Base-by-base conservation (phyloP, 805 yeast species). In the Wickerhamomyces silvicola region DNA sequence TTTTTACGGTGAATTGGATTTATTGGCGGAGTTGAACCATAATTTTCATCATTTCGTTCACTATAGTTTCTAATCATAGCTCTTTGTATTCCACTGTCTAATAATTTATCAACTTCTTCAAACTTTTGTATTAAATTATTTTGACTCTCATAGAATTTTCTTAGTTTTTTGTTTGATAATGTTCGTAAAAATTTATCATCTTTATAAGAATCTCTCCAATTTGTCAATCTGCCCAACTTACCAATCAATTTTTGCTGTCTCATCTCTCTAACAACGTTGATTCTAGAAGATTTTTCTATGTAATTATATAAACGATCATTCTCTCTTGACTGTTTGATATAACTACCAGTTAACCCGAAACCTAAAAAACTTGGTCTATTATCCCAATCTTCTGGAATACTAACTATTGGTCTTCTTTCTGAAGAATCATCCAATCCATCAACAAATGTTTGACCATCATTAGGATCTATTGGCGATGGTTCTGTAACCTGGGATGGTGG, bases 61-160 rank as follows among this genome's bases (percentile, higher is more conserved):
- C 41, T 26, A 45, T 82, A 81, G 31, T 70, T 75, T 28, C 71
- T 63, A 31, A 83, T 64, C 77, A 82, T 77, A 27, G 70, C 62
- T 37, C 68, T 66, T 42, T 78, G 82, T 36, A 82, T 67, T 1
- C 87, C 87, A 4, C 84, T 72, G 47, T 81, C 92, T 28, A 82
- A 61, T 31, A 81, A 59, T 31, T 63, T 60, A 50, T 82, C 94
- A 17, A 82, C 73, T 36, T 72, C 80, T 22, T 54, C 52, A 45
- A 71, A 79, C 32, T 72, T 60, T 16, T 66, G 70, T 32, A 81
- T 72, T 32, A 76, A 50, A 25, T 64, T 72, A 50, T 82, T 82
- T 54, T 81, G 90, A 3, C 57, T 50, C 25, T 55, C 53, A 54
- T 83, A 82, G 52, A 59, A 81, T 13, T 51, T 35, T 18, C 63